Conservation (phyloP, 2,329 filamentous ascomycete genomes). For the Ceratocystis diversiconidia region DNA sequence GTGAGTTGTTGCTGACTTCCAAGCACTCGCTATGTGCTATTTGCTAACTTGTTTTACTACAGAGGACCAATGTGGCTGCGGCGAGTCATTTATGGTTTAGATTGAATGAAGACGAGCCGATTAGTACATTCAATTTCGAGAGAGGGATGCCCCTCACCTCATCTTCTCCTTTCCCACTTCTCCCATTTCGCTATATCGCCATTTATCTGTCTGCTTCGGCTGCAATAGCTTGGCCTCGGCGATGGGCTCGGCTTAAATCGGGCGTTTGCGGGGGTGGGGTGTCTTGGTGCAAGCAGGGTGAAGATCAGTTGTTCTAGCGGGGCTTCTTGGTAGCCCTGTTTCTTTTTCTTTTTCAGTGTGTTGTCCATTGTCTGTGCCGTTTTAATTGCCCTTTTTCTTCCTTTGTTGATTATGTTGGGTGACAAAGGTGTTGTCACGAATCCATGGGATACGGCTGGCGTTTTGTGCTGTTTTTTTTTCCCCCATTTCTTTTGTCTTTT, state of each 20-base stretch:
- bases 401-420: neutral
- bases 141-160: too few species aligned
- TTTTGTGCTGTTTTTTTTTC: neutral
- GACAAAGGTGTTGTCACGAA: neutral
- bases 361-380: neutral
- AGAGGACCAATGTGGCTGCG: slow-evolving; percentile 95
- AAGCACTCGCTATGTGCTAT: too few species aligned
- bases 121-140: too few species aligned
- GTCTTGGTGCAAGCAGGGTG: neutral
- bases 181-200: too few species aligned
- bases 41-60: slow-evolving; percentile 24
- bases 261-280: neutral
- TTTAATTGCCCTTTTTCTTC: slow-evolving; percentile 2
- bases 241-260: slow-evolving; percentile 1
- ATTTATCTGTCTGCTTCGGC: neutral
- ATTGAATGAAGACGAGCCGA: too few species aligned
- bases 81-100: slow-evolving; percentile 84
- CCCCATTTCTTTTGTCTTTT: neutral
- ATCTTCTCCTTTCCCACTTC: too few species aligned
- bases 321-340: neutral
- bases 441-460: neutral
- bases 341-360: neutral
- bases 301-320: neutral
- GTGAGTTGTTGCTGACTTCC: slow-evolving; percentile 42
- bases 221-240: neutral